Evolutionary conservation across 768 basidiomycete genomes (phyloP).

Genomic region (Suillus clintonianus): DNA sequence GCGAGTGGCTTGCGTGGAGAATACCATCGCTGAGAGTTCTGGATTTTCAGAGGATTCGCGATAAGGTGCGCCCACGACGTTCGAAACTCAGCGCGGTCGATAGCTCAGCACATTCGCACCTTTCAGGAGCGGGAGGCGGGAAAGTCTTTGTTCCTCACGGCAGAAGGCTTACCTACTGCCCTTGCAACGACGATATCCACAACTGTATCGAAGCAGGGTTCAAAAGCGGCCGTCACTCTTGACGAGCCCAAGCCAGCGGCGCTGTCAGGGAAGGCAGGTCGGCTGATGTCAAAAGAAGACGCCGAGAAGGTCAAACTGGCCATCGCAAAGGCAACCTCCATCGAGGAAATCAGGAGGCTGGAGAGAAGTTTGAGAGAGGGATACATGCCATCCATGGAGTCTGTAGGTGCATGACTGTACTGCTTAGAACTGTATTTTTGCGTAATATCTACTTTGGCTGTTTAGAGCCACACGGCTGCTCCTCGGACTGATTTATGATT

Average conservation of each 20-base stretch:
- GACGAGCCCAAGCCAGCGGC: conserved; percentile 76
- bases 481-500: not conserved
- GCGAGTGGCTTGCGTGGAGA: conserved; percentile 93
- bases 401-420: conserved; percentile 67
- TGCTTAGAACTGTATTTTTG: conserved; percentile 34
- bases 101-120: conserved; percentile 25
- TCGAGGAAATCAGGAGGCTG: conserved; percentile 84
- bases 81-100: conserved; percentile 15
- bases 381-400: conserved; percentile 76
- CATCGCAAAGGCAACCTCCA: conserved; percentile 86
- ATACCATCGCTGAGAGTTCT: conserved; percentile 86
- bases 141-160: conserved; percentile 76
- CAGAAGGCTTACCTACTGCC: conserved; percentile 74
- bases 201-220: conserved; percentile 65
- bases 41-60: conserved; percentile 93
- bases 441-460: conserved; percentile 16
- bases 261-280: conserved; percentile 68
- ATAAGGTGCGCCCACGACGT: conserved; percentile 73
- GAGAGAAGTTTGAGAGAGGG: conserved; percentile 85
- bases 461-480: not conserved
- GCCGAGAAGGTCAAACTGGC: conserved; percentile 85
- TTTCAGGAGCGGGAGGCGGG: conserved; percentile 78
- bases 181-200: conserved; percentile 78
- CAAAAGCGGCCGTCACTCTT: conserved; percentile 63
- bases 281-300: conserved; percentile 90